Percentiles rank a stretch among this genome's conserved stretches.
Evolutionary conservation across 1,284 basidiomycete genomes (phyloP).

Genomic region (Heterobasidion parviporum): DNA sequence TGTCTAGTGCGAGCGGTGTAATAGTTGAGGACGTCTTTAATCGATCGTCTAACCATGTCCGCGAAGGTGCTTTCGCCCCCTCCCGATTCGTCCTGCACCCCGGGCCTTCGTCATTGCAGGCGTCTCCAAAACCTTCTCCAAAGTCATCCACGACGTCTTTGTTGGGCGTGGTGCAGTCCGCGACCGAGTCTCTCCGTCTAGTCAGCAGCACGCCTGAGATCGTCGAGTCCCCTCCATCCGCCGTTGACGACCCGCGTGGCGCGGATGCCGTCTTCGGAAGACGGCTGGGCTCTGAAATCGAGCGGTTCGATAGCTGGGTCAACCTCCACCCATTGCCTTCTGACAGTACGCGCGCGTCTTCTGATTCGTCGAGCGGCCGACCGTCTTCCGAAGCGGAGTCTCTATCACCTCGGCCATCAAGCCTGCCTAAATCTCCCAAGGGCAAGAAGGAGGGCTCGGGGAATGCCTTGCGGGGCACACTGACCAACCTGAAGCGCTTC

Average conservation of each 20-base stretch:
- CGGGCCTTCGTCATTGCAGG: neutral
- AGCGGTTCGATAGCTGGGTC: conserved; percentile 24
- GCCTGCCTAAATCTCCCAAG: neutral
- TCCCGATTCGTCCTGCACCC: conserved; percentile 28
- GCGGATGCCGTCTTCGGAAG: neutral
- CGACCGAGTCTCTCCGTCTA: neutral
- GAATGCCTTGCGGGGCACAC: conserved; percentile 16
- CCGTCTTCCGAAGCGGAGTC: conserved; percentile 4
- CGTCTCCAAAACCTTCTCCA: neutral
- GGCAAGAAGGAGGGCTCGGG: conserved; percentile 4
- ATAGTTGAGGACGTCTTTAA: neutral
- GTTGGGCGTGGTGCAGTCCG: neutral
- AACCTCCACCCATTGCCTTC: conserved; percentile 8
- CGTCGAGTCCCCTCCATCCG: neutral
- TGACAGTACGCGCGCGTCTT: neutral
- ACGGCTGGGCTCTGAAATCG: neutral
- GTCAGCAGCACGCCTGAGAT: neutral
- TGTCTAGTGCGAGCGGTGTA: neutral
- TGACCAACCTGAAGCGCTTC: conserved; percentile 42
- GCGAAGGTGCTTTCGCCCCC: conserved; percentile 63
- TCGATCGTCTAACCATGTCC: conserved; percentile 28
- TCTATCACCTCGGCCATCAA: neutral
- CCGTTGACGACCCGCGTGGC: neutral
- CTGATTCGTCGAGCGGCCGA: conserved; percentile 2
- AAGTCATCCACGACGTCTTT: neutral